phyloP scores from a whole-genome alignment of 2,329 filamentous ascomycete species.

The Ophiostoma sp. region DNA sequence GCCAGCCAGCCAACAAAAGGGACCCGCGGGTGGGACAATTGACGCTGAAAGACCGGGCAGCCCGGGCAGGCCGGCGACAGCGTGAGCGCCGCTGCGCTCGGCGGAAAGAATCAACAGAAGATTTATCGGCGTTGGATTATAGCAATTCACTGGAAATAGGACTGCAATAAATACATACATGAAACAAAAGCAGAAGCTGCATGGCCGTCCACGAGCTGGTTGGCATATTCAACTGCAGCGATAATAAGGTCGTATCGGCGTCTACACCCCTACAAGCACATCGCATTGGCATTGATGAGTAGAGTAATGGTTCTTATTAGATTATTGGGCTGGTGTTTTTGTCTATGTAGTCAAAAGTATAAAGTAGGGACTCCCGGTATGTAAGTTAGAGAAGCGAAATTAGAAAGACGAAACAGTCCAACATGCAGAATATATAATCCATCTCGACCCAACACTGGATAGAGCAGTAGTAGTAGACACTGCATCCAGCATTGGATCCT shows the following conservation, averaged over 20 bases:
- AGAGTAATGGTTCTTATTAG: too few relatives aligned
- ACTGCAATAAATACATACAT: not conserved
- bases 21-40: too few relatives aligned
- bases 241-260: too few relatives aligned
- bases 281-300: too few relatives aligned
- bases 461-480: not conserved
- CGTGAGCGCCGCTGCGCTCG: too few relatives aligned
- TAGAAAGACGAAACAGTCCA: not conserved
- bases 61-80: too few relatives aligned
- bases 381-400: not conserved
- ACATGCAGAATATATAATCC: not conserved
- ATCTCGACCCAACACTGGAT: not conserved
- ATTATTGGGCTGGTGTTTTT: not conserved
- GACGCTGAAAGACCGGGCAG: too few relatives aligned
- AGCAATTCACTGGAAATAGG: not conserved
- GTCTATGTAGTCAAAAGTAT: conserved; percentile 7
- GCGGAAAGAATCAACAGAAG: too few relatives aligned
- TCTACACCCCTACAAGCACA: too few relatives aligned
- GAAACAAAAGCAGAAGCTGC: not conserved
- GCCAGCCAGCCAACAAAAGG: too few relatives aligned
- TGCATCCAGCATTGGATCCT: not conserved
- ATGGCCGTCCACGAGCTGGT: too few relatives aligned
- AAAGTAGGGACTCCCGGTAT: not conserved
- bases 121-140: conserved; percentile 15
- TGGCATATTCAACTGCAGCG: too few relatives aligned